Base-by-base conservation (phyloP, 768 basidiomycete species). In the Cyclocybe cylindracea region DNA sequence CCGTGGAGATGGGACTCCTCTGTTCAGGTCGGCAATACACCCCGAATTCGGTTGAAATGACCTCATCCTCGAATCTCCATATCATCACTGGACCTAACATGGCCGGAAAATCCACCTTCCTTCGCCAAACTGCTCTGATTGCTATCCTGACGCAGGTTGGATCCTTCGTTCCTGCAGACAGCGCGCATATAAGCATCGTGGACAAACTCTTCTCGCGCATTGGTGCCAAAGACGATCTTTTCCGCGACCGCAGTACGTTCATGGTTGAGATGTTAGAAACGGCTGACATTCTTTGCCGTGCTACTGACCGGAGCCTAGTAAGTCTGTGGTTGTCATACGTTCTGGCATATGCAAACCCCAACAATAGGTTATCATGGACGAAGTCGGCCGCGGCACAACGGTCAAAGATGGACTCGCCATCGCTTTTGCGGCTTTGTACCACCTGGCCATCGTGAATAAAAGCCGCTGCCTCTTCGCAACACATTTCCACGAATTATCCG, bases 181-280 rank as follows among this genome's bases (percentile, higher is more conserved):
- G 70, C 19, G 97, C 93, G 0, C 71, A 71, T 32, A 72, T 98
- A 39, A 94, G 97, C 8, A 77, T 98, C 13, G 86, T 96, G 7
- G 96, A 99, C 70, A 87, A 83, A 57, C 71, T 99, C 6, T 98
- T 97, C 68, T 93, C 92, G n/a, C 81, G 96, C 43, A 82, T 99
- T 10, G 97, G 96, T 0, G 96, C 97, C 2, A 88, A 91, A 65
- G 96, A 99, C 60, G 95, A 99, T 62, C 70, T 99, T 29, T 97
- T 92, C 68, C 82, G 90, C 48, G 94, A 97, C 65, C 74, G 92
- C 52, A 95, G 92, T 61, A 98, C 96, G 0, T 99, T 98, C 67
- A 97, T 98, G 93, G 89, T 95, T n/a, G 93, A 95, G 70, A 94
- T 94, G 91, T 75, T 91, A 32, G 96, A 98, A 71, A 93, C 95